Base-by-base conservation (phyloP, 2,329 filamentous ascomycete species). In the Gaeumannomyces tritici region DNA sequence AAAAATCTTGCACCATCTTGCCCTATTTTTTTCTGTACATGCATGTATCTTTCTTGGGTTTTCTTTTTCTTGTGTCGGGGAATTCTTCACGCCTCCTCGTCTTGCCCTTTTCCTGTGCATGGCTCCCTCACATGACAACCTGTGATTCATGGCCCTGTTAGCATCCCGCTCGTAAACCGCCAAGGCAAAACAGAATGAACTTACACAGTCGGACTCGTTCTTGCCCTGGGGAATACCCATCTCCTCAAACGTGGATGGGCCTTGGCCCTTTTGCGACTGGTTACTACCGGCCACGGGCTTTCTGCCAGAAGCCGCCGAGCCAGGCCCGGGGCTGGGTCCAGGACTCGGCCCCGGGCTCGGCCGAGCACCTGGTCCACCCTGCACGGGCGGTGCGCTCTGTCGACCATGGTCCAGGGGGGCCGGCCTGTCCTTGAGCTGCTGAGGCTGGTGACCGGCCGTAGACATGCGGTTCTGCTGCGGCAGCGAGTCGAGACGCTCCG, bases 241-340 rank as follows among this genome's bases (percentile, higher is more conserved):
- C 72, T 96, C 93, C 72, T 97, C 93, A 73, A 99, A 99, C 0
- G 95, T 98, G 69, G 95, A 91, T 1, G 95, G 93, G 13, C 93
- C 95, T 71, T 92, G 90, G 60, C 82, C 58, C 1, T 29, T 58
- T 42, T 54, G 59, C 59, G 11, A 57, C 27, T 51, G 18, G 54
- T 15, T 42, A 13, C 24, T 26, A 8, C 57, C 57, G 12, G 55
- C 60, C 21, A 61, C 55, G 18, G 60, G 60, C 55, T 61, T 61
- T 31, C 51, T 61, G 12, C 28, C 55, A 13, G 62, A 58, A 56
- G 47, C 56, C 5, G 28, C 56, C 21, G 62, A 24, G 15, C 35
- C 63, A 27, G 63, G 63, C 1, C 62, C 63, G 27, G 67, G 68
- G 61, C 69, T 72, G 9, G 69, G 68, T 13, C 69, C 67, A 7